These are phyloP conservation scores for Sicyos edulis DNA, from an alignment of 306 rosid genomes.

Conservation along the genomic window DNA sequence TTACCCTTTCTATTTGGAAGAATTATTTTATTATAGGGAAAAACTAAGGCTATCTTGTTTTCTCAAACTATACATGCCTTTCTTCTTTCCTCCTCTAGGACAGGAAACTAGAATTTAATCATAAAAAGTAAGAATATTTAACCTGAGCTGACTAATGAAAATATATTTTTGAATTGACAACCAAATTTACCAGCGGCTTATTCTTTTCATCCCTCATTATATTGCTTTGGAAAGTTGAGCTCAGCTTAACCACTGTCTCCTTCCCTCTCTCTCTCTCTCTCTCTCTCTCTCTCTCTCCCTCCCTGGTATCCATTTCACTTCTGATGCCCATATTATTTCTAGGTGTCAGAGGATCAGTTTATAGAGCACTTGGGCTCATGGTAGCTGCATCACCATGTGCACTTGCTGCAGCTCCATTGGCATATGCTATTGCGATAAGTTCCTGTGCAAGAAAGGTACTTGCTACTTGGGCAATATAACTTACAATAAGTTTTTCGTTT, in stretches of 20 bases:
- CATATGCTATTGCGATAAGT: conserved; percentile 92
- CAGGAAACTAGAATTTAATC: not conserved
- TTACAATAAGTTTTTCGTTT: not conserved
- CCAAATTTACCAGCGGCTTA: not conserved
- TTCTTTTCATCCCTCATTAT: not conserved
- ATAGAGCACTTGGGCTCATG: conserved; percentile 95
- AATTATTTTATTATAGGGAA: conserved; percentile 2
- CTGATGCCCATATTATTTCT: conserved; percentile 31
- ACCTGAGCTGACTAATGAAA: not conserved
- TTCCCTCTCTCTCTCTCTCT: not conserved
- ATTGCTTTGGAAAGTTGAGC: not conserved
- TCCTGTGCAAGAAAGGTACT: conserved; percentile 88
- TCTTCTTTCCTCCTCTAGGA: not conserved
- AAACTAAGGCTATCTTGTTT: not conserved
- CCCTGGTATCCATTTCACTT: conserved; percentile 19
- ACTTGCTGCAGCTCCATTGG: conserved; percentile 95
- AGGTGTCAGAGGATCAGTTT: conserved; percentile 97
- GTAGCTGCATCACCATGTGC: conserved; percentile 99
- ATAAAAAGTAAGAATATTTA: not conserved
- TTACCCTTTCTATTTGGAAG: not conserved
- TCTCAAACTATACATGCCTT: not conserved
- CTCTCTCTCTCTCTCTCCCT: no score
- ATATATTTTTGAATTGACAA: not conserved
- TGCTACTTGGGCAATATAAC: not conserved
- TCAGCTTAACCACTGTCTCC: not conserved